Evolutionary conservation across 1,139 yeast genomes (phyloP), one percentile per base, ranked within the genome.

Genomic region (Scheffersomyces illinoinensis): DNA sequence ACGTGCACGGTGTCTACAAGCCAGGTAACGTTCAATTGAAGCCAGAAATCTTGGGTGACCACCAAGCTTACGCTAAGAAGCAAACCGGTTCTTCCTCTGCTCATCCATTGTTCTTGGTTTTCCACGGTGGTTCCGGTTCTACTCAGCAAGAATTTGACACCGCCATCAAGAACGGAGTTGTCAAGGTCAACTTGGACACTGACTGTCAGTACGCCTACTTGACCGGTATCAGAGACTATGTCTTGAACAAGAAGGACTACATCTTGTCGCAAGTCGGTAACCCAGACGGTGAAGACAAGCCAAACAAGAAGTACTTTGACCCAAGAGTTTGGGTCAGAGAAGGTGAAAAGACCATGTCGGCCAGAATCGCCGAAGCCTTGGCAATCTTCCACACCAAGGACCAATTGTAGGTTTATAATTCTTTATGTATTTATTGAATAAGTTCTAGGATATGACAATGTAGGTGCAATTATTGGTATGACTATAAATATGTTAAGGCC

Each of bases 321-420:
- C 99, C 99, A 84, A 95, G 99, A 89, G 98, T 93, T 81, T 95
- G 99, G 99, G 98, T 95, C 70, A 93, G 99, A 87, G 98, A 93
- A 83, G 99, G 99, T 86, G 99, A 95, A 86, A 92, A 93, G 93
- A 93, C 98, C 78, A 95, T 95, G 98, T 71, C 88, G 68, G 82
- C 79, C 69, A 91, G 98, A 88, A 85, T 96, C 74, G 68, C 89
- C 65, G 90, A 88, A 78, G 96, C 97, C 74, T 86, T 95, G 77
- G 85, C 82, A 58, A 84, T 91, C 76, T 95, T 95, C 97, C 93
- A 88, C 85, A 83, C 96, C 72, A 82, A 85, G 77, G 77, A 77
- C 76, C 87, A 85, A 77, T 76, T 89, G 71, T 86, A 85, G 72
- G 43, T 33, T 33, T 33, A 33, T 33, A 33, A 33, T 33, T 33